Conservation (phyloP, 257 asterid genomes). For the Rubia yunnanensis region DNA sequence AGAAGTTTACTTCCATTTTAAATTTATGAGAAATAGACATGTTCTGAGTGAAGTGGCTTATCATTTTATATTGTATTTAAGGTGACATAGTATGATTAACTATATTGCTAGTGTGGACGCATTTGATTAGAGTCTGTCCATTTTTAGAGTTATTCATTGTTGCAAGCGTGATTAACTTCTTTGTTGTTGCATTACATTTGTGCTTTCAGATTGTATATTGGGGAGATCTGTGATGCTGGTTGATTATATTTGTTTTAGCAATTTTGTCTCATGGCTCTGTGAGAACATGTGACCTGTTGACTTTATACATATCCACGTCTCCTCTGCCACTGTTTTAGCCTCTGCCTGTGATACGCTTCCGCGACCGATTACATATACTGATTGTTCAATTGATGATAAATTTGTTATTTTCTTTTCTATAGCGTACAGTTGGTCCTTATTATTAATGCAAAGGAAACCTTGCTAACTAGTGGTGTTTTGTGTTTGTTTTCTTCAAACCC, state of each 20-base stretch:
- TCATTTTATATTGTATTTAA: not conserved
- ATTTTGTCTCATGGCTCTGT: not conserved
- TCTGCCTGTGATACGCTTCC: too few species aligned
- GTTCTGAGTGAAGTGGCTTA: not conserved
- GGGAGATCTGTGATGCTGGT: not conserved
- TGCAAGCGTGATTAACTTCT: not conserved
- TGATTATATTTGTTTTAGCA: not conserved
- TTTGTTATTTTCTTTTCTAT: not conserved
- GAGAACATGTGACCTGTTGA: not conserved
- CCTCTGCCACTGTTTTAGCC: not conserved
- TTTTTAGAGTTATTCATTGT: not conserved
- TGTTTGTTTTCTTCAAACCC: conserved; percentile 1
- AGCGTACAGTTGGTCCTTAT: not conserved
- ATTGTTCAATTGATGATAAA: not conserved
- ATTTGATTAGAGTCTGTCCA: not conserved
- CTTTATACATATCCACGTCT: too few species aligned
- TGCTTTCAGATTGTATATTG: not conserved
- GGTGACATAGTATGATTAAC: too few species aligned
- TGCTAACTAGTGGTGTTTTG: not conserved
- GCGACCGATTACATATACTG: not conserved
- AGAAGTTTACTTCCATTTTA: not conserved
- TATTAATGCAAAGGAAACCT: not conserved
- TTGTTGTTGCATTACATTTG: not conserved
- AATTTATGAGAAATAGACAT: not conserved
- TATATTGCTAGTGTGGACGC: not conserved